Base-by-base conservation (phyloP, 352 stramenopile genomes). In the Phytophthora brassicae region DNA sequence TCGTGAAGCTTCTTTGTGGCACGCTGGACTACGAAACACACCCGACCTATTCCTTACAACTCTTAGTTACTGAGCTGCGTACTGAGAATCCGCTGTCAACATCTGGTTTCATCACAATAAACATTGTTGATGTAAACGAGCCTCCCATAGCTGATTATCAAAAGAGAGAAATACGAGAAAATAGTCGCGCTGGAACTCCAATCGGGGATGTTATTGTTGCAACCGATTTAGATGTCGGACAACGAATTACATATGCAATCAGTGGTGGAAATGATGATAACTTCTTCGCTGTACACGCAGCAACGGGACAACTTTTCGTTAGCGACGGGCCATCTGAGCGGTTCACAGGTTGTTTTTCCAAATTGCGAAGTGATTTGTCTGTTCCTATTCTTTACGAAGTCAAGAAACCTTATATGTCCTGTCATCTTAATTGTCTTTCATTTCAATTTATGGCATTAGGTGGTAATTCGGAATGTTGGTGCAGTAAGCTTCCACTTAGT, bases 401-500 rank as follows among this genome's bases (percentile, higher is more conserved):
- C 20, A 19, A 2, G 13, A 46, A 22, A 28, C 56, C 56, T 31
- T 71, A 62, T 41, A 24, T 5, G 13, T 14, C 51, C 39, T 76
- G 68, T 49, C 64, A 58, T 11, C 24, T 46, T 6, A 33, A 28
- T 12, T 75, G 68, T 8, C 22, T 43, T 28, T 43, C 48, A 13
- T 60, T 16, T 7, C 68, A 73, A 54, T 68, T 66, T 20, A 74
- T 74, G 68, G 43, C 39, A n/a, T 26, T 76, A 48, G 49, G 50
- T 16, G 58, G 42, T 17, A 45, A 19, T 39, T 33, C 24, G 7
- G 60, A 61, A 3, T 76, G 68, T 13, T 65, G 42, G 41, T 76
- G 68, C 43, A 56, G 59, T 39, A 76, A 63, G 22, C n/a, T 58
- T 6, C 8, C 19, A 5, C 68, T 56, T 35, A 64, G 20, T 14